phyloP scores from a whole-genome alignment of 768 basidiomycete genomes.

The Ramaria sp. region DNA sequence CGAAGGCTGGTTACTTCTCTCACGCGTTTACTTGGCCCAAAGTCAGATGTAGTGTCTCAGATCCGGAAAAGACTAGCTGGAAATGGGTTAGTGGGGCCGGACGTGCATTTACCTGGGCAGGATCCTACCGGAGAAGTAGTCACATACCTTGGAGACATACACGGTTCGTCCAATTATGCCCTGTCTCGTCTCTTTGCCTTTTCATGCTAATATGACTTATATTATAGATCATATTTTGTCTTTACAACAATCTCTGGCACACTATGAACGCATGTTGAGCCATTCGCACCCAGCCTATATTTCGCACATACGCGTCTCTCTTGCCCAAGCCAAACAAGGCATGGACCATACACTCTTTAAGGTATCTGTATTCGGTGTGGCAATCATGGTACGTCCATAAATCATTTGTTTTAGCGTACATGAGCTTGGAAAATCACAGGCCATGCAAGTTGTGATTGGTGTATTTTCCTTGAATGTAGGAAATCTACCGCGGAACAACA shows the following conservation, averaged over 20 bases:
- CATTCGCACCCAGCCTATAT: conserved; percentile 84
- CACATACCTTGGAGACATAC: conserved; percentile 85
- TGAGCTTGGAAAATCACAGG: conserved; percentile 32
- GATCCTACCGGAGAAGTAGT: conserved; percentile 42
- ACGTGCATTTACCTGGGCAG: not conserved
- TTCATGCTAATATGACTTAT: not conserved
- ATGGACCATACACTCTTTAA: conserved; percentile 57
- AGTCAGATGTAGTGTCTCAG: conserved; percentile 73
- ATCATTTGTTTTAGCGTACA: conserved; percentile 27
- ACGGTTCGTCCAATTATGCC: conserved; percentile 41
- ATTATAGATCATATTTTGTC: conserved; percentile 77
- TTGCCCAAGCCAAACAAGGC: conserved; percentile 45
- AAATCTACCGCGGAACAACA: conserved; percentile 31
- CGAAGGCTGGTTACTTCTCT: conserved; percentile 72
- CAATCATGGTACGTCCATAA: conserved; percentile 49
- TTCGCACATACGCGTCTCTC: conserved; percentile 56
- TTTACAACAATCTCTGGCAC: conserved; percentile 70
- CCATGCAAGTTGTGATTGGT: conserved; percentile 29
- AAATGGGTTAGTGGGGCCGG: not conserved
- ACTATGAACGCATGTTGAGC: conserved; percentile 82
- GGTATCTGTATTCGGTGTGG: conserved; percentile 57
- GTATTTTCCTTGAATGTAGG: conserved; percentile 54
- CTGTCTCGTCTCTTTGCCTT: not conserved
- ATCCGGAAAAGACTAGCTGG: conserved; percentile 58
- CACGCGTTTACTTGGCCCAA: conserved; percentile 62